These are phyloP conservation scores for Boeremia exigua DNA, from an alignment of 2,329 filamentous ascomycete species.

Conservation along the genomic window DNA sequence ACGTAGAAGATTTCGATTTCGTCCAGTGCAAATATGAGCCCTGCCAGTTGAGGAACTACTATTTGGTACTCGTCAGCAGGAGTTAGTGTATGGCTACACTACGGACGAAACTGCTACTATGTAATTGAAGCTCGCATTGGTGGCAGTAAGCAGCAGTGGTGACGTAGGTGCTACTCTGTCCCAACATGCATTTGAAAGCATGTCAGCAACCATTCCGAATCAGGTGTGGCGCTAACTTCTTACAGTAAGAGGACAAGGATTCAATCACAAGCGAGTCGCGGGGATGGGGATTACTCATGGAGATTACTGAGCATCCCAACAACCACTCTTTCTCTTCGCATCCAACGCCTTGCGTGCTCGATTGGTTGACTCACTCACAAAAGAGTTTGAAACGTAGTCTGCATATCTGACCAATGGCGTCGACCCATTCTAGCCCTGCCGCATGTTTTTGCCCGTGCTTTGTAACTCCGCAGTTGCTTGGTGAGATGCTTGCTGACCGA, in stretches of 20 bases:
- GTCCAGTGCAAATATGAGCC: too few species aligned
- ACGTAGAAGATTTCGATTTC: too few species aligned
- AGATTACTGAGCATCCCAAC: constrained; percentile 7
- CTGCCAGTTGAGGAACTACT: too few species aligned
- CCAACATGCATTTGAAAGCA: constrained; percentile 12
- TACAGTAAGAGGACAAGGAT: neutral
- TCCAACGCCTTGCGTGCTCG: constrained; percentile 1
- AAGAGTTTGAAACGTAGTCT: neutral
- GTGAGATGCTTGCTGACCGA: constrained; percentile 13
- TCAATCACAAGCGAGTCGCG: neutral
- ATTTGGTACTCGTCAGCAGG: too few species aligned
- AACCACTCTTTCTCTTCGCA: neutral
- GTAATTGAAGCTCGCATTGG: too few species aligned
- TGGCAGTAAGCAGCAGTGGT: neutral
- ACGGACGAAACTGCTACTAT: constrained; percentile 6
- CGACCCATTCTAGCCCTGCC: neutral
- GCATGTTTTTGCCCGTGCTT: neutral
- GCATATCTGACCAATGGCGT: neutral
- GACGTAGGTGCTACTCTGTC: constrained; percentile 1
- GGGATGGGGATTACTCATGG: neutral
- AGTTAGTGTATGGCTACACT: neutral
- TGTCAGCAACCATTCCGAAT: neutral
- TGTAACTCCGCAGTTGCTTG: constrained; percentile 12
- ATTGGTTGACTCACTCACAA: neutral
- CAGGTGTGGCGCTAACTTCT: neutral